phyloP scores from a whole-genome alignment of 345 rosid genomes.

The Toxicodendron radicans region DNA sequence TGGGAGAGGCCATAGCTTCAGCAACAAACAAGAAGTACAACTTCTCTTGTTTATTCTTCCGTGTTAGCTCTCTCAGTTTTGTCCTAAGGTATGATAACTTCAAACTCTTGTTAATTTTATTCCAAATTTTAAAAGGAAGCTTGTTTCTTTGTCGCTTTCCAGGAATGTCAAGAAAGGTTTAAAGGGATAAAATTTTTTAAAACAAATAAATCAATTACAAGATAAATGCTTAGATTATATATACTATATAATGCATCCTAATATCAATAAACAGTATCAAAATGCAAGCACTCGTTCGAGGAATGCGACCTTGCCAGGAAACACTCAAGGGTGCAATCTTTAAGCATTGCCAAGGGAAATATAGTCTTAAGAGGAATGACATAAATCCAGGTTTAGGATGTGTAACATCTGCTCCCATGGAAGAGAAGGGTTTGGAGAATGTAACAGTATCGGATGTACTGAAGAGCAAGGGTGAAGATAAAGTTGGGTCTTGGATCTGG shows the following conservation, averaged over 20 bases:
- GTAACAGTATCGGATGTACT: conserved; percentile 76
- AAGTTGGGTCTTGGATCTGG: conserved; percentile 60
- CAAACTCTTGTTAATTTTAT: neutral
- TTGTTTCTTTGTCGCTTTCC: neutral
- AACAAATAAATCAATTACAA: neutral
- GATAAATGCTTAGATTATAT: neutral
- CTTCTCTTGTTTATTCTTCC: neutral
- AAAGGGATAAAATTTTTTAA: neutral
- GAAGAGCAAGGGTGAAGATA: conserved; percentile 55
- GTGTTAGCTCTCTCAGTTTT: neutral
- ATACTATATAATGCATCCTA: neutral
- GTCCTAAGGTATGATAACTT: conserved; percentile 17
- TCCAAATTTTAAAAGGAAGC: neutral
- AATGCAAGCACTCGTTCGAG: conserved; percentile 46
- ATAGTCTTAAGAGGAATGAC: conserved; percentile 10
- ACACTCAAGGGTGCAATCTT: conserved; percentile 32
- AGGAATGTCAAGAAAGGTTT: neutral
- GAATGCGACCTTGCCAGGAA: conserved; percentile 44
- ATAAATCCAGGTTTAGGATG: conserved; percentile 36
- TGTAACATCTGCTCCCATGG: conserved; percentile 26
- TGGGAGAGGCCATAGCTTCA: conserved; percentile 15
- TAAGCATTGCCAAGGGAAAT: conserved; percentile 26
- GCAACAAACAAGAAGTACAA: conserved; percentile 12
- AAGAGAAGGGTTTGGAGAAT: conserved; percentile 74
- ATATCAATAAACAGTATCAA: conserved; percentile 17